Conservation (phyloP, 177 flowering plant genomes). For the Vitis hybrid region DNA sequence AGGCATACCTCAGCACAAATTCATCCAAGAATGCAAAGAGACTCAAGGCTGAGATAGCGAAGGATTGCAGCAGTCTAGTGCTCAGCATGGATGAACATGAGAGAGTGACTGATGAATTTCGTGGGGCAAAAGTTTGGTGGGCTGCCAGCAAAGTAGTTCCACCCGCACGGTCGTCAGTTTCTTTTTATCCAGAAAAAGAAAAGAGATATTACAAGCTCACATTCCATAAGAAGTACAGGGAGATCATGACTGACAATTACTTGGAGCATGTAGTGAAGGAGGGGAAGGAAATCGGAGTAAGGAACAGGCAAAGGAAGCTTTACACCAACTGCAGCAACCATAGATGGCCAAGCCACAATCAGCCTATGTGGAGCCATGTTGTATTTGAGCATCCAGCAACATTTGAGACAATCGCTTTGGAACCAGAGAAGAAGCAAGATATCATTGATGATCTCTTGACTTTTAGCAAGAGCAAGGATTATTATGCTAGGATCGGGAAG, state of each 20-base stretch:
- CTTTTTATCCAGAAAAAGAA: constrained; percentile 32
- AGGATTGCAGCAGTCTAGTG: constrained; percentile 30
- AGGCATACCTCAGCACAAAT: constrained; percentile 42
- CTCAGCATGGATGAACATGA: constrained; percentile 48
- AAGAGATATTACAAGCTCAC: constrained; percentile 40
- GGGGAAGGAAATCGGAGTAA: constrained; percentile 38
- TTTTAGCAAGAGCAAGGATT: constrained; percentile 51
- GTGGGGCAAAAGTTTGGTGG: constrained; percentile 39
- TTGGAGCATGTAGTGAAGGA: constrained; percentile 40
- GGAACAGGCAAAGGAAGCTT: constrained; percentile 48
- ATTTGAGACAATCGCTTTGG: constrained; percentile 57
- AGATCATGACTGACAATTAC: constrained; percentile 32
- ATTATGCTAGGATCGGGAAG: constrained; percentile 52
- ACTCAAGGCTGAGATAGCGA: constrained; percentile 43
- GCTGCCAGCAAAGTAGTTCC: constrained; percentile 18
- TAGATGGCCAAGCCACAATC: constrained; percentile 20
- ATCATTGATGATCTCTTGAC: constrained; percentile 49
- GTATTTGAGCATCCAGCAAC: constrained; percentile 60
- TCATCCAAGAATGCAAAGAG: constrained; percentile 37
- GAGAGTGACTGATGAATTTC: constrained; percentile 36
- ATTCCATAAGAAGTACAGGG: constrained; percentile 42
- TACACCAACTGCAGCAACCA: constrained; percentile 35
- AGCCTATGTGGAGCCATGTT: constrained; percentile 45
- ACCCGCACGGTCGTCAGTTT: background rate
- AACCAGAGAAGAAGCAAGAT: constrained; percentile 45